These are phyloP conservation scores for Scedosporium boydii DNA, from an alignment of 2,329 filamentous ascomycete genomes.

Conservation along the genomic window DNA sequence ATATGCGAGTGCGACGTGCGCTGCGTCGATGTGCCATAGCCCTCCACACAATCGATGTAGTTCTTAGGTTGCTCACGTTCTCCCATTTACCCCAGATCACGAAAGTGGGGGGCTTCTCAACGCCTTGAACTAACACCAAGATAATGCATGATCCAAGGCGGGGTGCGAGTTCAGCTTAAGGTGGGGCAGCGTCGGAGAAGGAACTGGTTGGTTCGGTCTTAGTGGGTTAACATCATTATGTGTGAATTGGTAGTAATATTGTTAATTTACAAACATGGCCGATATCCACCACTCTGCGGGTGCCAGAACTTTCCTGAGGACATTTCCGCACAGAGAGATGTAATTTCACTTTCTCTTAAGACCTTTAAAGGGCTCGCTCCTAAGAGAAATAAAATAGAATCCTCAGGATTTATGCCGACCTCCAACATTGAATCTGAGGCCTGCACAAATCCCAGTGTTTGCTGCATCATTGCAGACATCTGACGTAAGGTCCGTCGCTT, in stretches of 20 bases:
- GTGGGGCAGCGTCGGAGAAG: neutral
- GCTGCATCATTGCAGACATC: neutral
- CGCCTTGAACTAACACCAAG: too few species aligned
- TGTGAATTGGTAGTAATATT: neutral
- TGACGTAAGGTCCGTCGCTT: neutral
- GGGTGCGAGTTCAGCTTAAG: neutral
- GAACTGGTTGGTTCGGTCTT: neutral
- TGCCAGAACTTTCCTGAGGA: too few species aligned
- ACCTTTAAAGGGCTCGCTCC: too few species aligned
- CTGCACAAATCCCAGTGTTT: neutral
- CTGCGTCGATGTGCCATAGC: neutral
- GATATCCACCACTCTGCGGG: neutral
- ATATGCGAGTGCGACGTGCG: neutral
- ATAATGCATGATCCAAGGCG: neutral
- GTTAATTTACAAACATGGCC: neutral
- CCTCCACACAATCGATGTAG: neutral
- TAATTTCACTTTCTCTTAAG: too few species aligned
- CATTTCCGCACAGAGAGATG: too few species aligned
- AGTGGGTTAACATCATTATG: neutral
- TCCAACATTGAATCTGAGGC: neutral
- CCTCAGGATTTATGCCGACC: too few species aligned
- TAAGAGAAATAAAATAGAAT: too few species aligned
- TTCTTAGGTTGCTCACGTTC: neutral
- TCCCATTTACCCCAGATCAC: neutral
- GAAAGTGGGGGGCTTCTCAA: neutral